Evolutionary conservation across 148 eudicot species (phyloP), one percentile per base, ranked within the genome.

Genomic region (Talinum fruticosum): DNA sequence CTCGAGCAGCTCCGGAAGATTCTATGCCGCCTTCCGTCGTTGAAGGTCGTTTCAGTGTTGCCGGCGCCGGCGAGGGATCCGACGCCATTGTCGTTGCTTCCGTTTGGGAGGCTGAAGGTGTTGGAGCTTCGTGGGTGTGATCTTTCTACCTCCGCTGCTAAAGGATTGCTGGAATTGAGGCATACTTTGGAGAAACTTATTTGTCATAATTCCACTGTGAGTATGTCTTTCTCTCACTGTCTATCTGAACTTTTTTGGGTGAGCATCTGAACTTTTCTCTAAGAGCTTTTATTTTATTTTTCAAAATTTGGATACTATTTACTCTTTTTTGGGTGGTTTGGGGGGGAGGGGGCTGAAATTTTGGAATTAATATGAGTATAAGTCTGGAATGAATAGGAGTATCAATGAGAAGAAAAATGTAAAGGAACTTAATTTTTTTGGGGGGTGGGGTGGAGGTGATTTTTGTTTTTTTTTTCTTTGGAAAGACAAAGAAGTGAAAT

Each of bases 121-220:
- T 71, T 95, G 85, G 99, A 95, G 88, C 89, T 95, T 19, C 84
- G 99, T 2, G 94, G 99, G 18, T 95, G 99, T 83, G 97, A 95
- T 91, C 85, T 95, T 73, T 89, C 96, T 0, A 87, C 87, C 0
- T 89, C 97, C 1, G 88, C 94, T 0, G 94, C 96, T 0, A 82
- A 86, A 66, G 99, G 97, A 10, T 81, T 96, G 75, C 90, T 96
- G 71, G 94, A 93, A 78, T 77, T 91, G 79, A 85, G 97, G 36
- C 89, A 88, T 87, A 82, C 90, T 38, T 88, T 96, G 86, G 99
- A 96, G 92, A 96, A 96, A 72, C 84, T 96, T 80, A 82, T 96
- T 23, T 96, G 99, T 79, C 97, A 91, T 66, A 90, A 93, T 87
- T 96, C 99, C 4, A 96, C 99, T 73, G 99, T 96, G 61, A 85